Percentiles rank a stretch among this genome's conserved stretches.
These are phyloP conservation scores for Phaeodactylum tricornutum DNA, from an alignment of 108 stramenopile species.

Conservation along the genomic window DNA sequence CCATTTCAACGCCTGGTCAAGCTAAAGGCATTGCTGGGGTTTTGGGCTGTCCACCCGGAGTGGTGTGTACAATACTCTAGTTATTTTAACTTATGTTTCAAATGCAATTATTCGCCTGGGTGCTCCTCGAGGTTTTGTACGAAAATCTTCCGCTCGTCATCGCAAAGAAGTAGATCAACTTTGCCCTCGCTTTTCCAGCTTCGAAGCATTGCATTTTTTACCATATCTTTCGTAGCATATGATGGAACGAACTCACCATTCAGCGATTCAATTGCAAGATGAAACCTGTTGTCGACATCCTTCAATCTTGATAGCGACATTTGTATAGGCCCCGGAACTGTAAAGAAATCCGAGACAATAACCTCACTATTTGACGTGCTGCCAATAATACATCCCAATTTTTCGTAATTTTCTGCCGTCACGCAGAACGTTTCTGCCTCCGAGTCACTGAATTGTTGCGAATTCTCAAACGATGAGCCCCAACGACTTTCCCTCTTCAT, in stretches of 20 bases:
- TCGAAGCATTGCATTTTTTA: constrained; percentile 57
- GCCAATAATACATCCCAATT: constrained; percentile 58
- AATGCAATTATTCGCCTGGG: too few relatives aligned
- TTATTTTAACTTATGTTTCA: too few relatives aligned
- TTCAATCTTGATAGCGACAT: constrained; percentile 8
- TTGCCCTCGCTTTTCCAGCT: constrained; percentile 54
- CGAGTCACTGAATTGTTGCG: constrained; percentile 28
- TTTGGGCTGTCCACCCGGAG: constrained; percentile 72
- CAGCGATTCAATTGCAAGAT: constrained; percentile 55
- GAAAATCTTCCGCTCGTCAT: constrained; percentile 40
- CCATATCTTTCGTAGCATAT: constrained; percentile 59
- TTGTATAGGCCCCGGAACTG: constrained; percentile 61
- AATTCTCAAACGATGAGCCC: constrained; percentile 7
- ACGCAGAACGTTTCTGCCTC: constrained; percentile 58
- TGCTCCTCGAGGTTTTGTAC: constrained; percentile 20
- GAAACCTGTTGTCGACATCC: constrained; percentile 15
- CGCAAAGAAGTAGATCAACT: constrained; percentile 59
- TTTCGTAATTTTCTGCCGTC: constrained; percentile 30
- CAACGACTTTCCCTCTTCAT: constrained; percentile 6
- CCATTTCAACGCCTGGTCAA: constrained; percentile 17
- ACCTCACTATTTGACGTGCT: constrained; percentile 25
- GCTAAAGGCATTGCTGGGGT: constrained; percentile 60
- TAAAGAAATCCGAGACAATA: constrained; percentile 51
- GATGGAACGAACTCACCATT: constrained; percentile 74
- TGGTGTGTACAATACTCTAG: constrained; percentile 39